Evolutionary conservation across 192 early-diverging fungal genomes (phyloP), one percentile per base, ranked within the genome.

Genomic region (Allomyces arbusculus): DNA sequence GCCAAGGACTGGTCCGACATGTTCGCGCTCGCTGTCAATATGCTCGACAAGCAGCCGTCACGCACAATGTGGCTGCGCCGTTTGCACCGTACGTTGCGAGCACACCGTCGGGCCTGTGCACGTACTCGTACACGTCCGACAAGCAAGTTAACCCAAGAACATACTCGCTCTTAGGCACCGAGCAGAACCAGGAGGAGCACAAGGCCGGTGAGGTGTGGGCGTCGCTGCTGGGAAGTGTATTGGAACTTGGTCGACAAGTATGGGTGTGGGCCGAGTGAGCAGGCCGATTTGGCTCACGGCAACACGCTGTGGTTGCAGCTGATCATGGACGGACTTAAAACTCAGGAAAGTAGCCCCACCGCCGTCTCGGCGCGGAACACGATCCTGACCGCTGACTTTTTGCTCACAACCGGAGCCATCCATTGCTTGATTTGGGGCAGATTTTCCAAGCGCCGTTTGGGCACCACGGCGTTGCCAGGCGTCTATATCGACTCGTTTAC

Each of bases 1-100:
- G 88, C 91, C 62, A 92, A 97, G 76, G 94, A 92, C 19, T 97
- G 92, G 91, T 91, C 91, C 23, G 94, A 97, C 69, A 87, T 83
- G 70, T 88, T 97, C 69, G 89, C 91, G 61, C 3, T 62, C 10
- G 12, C 33, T 20, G 90, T 88, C 12, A 82, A 86, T 63, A 71
- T 90, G 71, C 82, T 88, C 62, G 79, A 82, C 70, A 84, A 79
- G 33, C 70, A 70, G 62, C 72, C 28, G 77, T 82, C 68, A 78
- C 72, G 24, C 79, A 77, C 25, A 74, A 83, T 55, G 69, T 83
- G 8, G 70, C 70, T 26, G 78, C 70, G 75, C 88, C 33, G 86
- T 84, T 70, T 88, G 88, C 63, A 88, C 88, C 24, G 66, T 79
- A 3, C 89, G 89, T n/a, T 92, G 94, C 72, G 86, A 90, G 61